Percentiles rank a stretch among this genome's conserved stretches.
Conservation (phyloP, 495 filamentous ascomycete genomes). For the Talaromyces trachyspermus region DNA sequence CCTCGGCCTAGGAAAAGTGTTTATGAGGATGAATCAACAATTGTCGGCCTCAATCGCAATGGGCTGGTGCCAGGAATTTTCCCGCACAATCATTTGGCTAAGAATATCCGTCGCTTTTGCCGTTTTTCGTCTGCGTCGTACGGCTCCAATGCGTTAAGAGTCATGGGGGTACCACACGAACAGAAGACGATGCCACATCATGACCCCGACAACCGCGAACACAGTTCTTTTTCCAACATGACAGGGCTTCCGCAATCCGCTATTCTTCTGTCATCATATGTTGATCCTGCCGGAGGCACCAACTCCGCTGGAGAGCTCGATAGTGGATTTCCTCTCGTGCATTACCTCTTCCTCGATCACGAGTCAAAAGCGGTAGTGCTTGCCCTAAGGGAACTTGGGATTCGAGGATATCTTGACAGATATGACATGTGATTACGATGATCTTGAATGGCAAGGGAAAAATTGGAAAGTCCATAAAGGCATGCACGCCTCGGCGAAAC, state of each 20-base stretch:
- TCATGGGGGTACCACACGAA: conserved; percentile 57
- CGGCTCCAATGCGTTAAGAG: conserved; percentile 59
- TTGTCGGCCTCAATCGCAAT: conserved; percentile 47
- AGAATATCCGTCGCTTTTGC: conserved; percentile 67
- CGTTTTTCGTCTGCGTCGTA: conserved; percentile 74
- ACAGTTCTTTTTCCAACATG: conserved; percentile 65
- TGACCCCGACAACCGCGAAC: conserved; percentile 50
- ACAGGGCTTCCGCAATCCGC: conserved; percentile 58
- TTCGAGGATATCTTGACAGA: conserved; percentile 78
- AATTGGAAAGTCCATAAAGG: conserved; percentile 73
- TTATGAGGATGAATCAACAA: conserved; percentile 47
- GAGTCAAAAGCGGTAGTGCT: conserved; percentile 71
- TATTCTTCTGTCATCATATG: conserved; percentile 68
- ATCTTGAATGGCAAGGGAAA: conserved; percentile 58
- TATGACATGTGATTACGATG: conserved; percentile 75
- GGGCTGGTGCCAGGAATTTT: conserved; percentile 58
- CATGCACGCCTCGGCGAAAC: conserved; percentile 69
- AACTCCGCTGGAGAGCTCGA: conserved; percentile 64
- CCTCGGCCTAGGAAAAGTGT: conserved; percentile 44
- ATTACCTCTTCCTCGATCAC: conserved; percentile 72
- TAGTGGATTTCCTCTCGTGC: conserved; percentile 69
- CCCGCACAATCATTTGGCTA: conserved; percentile 56
- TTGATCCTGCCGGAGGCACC: conserved; percentile 66
- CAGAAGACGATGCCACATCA: conserved; percentile 30
- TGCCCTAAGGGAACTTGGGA: conserved; percentile 71